Percentiles rank a stretch among this genome's conserved stretches.
Conservation (phyloP, 2,329 filamentous ascomycete genomes). For the Ophiostoma ulmi region DNA sequence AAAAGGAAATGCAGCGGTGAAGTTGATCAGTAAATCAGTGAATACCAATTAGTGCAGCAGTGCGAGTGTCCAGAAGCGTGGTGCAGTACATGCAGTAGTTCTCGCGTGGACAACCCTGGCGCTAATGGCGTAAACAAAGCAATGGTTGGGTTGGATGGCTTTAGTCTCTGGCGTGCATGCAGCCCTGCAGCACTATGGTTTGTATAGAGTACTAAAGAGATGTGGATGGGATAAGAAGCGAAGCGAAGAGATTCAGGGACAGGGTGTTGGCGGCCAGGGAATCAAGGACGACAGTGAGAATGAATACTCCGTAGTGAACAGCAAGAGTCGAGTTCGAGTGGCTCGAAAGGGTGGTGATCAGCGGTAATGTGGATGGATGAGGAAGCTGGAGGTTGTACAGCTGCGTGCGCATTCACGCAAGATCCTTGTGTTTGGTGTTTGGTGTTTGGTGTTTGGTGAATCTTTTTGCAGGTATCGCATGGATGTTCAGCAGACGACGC, state of each 20-base stretch:
- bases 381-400: constrained; percentile 6
- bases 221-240: background rate
- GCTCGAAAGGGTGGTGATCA: background rate
- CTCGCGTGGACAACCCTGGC: background rate
- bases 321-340: background rate
- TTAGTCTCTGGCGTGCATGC: background rate
- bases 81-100: background rate
- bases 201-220: background rate
- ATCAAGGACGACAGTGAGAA: background rate
- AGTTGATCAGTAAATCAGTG: too few species aligned
- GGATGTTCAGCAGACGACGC: too few species aligned
- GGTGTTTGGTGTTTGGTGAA: too few species aligned
- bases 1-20: too few species aligned
- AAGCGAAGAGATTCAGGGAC: background rate
- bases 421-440: too few species aligned
- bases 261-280: constrained; percentile 5
- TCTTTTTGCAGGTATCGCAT: too few species aligned
- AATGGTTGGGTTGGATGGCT: too few species aligned
- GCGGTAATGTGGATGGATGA: background rate
- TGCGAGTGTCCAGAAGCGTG: background rate
- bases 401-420: background rate
- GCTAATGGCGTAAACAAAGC: background rate
- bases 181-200: background rate
- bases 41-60: background rate
- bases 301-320: background rate